phyloP scores from a whole-genome alignment of 345 rosid genomes.

The Anastatica hierochuntica region DNA sequence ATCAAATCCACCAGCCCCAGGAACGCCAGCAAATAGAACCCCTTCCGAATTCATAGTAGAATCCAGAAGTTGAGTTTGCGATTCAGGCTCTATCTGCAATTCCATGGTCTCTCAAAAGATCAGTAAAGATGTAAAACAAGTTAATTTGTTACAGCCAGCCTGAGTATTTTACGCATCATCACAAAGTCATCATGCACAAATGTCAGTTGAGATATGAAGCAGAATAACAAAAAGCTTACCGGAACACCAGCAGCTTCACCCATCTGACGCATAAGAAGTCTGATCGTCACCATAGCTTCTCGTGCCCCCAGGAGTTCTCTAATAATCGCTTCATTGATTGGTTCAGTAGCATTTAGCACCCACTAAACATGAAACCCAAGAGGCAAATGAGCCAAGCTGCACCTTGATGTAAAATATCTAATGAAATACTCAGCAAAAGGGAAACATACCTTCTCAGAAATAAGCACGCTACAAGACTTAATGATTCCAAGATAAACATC shows the following conservation, averaged over 20 bases:
- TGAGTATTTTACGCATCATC: neutral
- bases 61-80: constrained; percentile 68
- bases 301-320: constrained; percentile 58
- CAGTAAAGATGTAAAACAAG: constrained; percentile 2
- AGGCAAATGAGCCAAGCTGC: constrained; percentile 12
- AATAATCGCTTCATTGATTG: constrained; percentile 46
- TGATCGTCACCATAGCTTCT: constrained; percentile 65
- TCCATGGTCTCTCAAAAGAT: constrained; percentile 13
- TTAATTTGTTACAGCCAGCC: neutral
- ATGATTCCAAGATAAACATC: constrained; percentile 46
- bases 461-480: constrained; percentile 56
- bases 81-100: constrained; percentile 85
- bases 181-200: neutral
- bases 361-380: constrained; percentile 49
- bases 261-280: constrained; percentile 67
- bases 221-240: constrained; percentile 24
- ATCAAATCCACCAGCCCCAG: constrained; percentile 98
- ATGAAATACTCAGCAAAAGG: neutral
- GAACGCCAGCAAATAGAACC: constrained; percentile 84
- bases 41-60: constrained; percentile 80
- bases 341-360: constrained; percentile 52
- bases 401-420: constrained; percentile 1
- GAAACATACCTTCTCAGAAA: constrained; percentile 54
- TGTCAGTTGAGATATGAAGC: constrained; percentile 8
- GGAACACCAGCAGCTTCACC: constrained; percentile 87